Evolutionary conservation across 495 filamentous ascomycete genomes (phyloP), one percentile per base, ranked within the genome.

Genomic region (Tuber melanosporum): DNA sequence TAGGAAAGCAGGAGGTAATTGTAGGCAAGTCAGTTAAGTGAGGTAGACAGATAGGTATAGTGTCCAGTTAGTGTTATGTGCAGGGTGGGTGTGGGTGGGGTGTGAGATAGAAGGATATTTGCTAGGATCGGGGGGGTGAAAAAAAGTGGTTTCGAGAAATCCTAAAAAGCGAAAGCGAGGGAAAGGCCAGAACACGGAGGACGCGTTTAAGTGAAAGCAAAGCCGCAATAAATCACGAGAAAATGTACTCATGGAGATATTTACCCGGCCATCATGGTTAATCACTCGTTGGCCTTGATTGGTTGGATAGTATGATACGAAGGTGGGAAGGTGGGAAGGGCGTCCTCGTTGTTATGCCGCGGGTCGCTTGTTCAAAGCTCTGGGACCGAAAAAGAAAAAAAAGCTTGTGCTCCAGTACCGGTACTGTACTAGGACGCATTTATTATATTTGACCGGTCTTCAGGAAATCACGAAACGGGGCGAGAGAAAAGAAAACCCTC

Each of bases 361-460:
- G 2, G 41, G 39, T 36, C 47, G 47, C 73, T 32, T 32, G 32
- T 32, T 32, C 32, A 32, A 32, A 32, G 32, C 32, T 43, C 36
- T 70, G 49, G 39, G 26, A 62, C 76, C 52, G 77, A 19, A 44
- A 78, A 49, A 43, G 46, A 49, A 43, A 32, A 32, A 32, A 70
- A 78, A 26, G n/a, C 47, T 52, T 52, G 47, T n/a, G 47, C 39
- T 41, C 39, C 3, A 41, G 39, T 41, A 41, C 39, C 3, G 4
- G 39, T 41, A 41, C 4, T 2, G 39, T 41, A 41, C 39, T 1
- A 1, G 3, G 2, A 41, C 47, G 20, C 47, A 71, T 22, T 20
- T 1, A 32, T 8, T 70, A 32, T 19, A 12, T 17, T 66, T 66
- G 26, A 66, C 57, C 26, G 57, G 36, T 66, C 26, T 1, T 36